Percentiles rank a stretch among this genome's conserved stretches.
Conservation (phyloP, 1,139 yeast species). For the Spathaspora sp. region DNA sequence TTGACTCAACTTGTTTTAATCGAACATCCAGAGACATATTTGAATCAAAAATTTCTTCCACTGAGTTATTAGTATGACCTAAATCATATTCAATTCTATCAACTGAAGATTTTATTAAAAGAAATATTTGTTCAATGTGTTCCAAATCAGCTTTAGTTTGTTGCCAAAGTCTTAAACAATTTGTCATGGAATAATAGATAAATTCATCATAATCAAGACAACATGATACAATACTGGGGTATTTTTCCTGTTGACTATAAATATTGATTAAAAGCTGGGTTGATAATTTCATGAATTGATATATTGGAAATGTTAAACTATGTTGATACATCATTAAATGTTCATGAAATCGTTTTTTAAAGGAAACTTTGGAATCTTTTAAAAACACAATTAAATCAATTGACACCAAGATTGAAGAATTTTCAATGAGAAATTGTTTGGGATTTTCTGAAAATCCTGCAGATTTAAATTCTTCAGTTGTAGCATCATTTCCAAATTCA, state of each 20-base stretch:
- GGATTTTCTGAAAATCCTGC: slow-evolving; percentile 52
- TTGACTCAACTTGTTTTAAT: slow-evolving; percentile 48
- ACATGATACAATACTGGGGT: slow-evolving; percentile 42
- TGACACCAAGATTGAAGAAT: slow-evolving; percentile 42
- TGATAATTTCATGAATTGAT: slow-evolving; percentile 34
- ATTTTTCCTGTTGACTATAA: slow-evolving; percentile 33
- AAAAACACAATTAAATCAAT: slow-evolving; percentile 54
- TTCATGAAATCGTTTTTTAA: slow-evolving; percentile 58
- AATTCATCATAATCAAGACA: slow-evolving; percentile 57
- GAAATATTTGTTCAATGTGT: slow-evolving; percentile 45
- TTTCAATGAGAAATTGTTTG: slow-evolving; percentile 38
- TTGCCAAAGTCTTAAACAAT: slow-evolving; percentile 66
- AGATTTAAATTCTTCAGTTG: slow-evolving; percentile 45
- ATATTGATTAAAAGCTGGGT: slow-evolving; percentile 40
- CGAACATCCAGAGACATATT: slow-evolving; percentile 50
- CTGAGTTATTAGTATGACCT: slow-evolving; percentile 14
- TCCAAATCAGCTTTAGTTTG: slow-evolving; percentile 57
- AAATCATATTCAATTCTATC: slow-evolving; percentile 32
- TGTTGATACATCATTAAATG: slow-evolving; percentile 54
- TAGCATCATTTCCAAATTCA: slow-evolving; percentile 46
- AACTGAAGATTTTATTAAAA: slow-evolving; percentile 35
- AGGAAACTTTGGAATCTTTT: slow-evolving; percentile 54
- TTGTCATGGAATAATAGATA: slow-evolving; percentile 55
- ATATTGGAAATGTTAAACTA: slow-evolving; percentile 43
- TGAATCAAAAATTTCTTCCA: slow-evolving; percentile 50